A percentile compares a stretch with the other conserved stretches of the same genome.
phyloP scores from a whole-genome alignment of 2,329 filamentous ascomycete species.

The Curvularia verruculosa region DNA sequence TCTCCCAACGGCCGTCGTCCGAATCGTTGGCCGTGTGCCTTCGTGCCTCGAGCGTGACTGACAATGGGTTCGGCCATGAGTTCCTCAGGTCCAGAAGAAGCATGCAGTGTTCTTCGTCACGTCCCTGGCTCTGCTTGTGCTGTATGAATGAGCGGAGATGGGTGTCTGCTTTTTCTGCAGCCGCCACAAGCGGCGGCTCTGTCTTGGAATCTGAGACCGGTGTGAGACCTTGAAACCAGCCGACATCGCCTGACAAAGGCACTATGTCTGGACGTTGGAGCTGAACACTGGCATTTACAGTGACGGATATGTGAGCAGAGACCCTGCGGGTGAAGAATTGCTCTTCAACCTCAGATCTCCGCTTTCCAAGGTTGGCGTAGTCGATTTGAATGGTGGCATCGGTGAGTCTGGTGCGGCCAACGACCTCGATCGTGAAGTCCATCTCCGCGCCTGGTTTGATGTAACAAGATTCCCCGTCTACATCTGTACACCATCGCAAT shows the following conservation, averaged over 20 bases:
- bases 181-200: neutral
- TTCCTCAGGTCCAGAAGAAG: slow-evolving; percentile 86
- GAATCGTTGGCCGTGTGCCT: slow-evolving; percentile 23
- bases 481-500: slow-evolving; percentile 56
- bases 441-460: slow-evolving; percentile 72
- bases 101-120: slow-evolving; percentile 72
- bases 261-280: slow-evolving; percentile 79
- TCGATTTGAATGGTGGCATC: slow-evolving; percentile 81
- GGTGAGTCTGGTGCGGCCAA: slow-evolving; percentile 84
- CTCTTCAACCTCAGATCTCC: slow-evolving; percentile 69
- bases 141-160: slow-evolving; percentile 56
- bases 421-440: slow-evolving; percentile 81
- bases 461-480: slow-evolving; percentile 54
- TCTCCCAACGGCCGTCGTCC: slow-evolving; percentile 10
- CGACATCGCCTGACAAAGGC: slow-evolving; percentile 72
- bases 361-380: slow-evolving; percentile 79
- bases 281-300: slow-evolving; percentile 90
- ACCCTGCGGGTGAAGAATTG: slow-evolving; percentile 85
- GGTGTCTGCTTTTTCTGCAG: slow-evolving; percentile 38
- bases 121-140: slow-evolving; percentile 48
- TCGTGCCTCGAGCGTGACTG: slow-evolving; percentile 64
- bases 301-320: slow-evolving; percentile 79
- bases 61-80: slow-evolving; percentile 82
- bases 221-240: slow-evolving; percentile 59
- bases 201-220: neutral